phyloP scores from a whole-genome alignment of 73 alveolate genomes.

The Symbiodinium natans region DNA sequence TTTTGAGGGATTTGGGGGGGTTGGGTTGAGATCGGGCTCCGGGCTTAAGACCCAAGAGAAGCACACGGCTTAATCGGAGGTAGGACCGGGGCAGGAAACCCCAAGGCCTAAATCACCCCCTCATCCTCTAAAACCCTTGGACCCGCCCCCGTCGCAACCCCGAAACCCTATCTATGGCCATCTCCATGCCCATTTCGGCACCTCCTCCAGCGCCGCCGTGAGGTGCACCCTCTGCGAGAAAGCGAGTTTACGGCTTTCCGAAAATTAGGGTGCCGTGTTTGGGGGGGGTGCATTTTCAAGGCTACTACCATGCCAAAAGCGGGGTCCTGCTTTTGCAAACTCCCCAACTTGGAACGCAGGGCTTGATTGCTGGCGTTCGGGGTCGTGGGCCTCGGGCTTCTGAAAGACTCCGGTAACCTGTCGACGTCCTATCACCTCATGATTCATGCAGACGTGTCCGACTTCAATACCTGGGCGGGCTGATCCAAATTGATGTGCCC shows the following conservation, averaged over 20 bases:
- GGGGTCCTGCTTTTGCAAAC: too few species aligned
- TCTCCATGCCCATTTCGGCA: neutral
- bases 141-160: neutral
- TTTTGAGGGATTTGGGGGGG: neutral
- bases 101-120: too few species aligned
- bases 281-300: too few species aligned
- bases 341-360: too few species aligned
- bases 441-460: too few species aligned
- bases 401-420: neutral
- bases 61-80: neutral
- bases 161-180: neutral
- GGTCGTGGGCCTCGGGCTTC: neutral
- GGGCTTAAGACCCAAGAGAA: neutral
- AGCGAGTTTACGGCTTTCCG: neutral
- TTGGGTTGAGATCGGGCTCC: neutral
- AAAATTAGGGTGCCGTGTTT: too few species aligned
- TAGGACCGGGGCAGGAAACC: too few species aligned
- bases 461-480: too few species aligned
- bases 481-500: too few species aligned
- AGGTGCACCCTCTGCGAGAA: conserved; percentile 28
- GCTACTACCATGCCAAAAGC: too few species aligned
- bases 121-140: too few species aligned
- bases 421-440: too few species aligned
- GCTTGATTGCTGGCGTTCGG: neutral
- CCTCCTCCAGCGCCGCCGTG: conserved; percentile 39